Evolutionary conservation across 2,329 filamentous ascomycete species (phyloP).

Genomic region (Coleophoma crateriformis): DNA sequence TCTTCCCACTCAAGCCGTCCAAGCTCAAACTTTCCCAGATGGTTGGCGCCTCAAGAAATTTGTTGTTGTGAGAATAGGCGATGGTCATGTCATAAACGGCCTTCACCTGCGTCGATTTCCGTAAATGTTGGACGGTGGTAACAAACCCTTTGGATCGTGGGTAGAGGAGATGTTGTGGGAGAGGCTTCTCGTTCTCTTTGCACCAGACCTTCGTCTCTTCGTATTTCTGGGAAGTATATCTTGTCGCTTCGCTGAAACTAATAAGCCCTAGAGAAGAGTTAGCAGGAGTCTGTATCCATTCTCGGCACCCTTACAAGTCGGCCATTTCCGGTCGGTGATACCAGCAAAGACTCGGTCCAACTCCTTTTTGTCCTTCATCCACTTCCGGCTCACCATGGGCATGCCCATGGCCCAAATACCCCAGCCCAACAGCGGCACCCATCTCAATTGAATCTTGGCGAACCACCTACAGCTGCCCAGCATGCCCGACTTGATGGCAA

Average conservation of each 20-base stretch:
- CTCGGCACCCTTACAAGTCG: constrained; percentile 44
- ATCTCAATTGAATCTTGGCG: constrained; percentile 52
- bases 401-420: constrained; percentile 61
- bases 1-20: constrained; percentile 30
- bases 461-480: constrained; percentile 57
- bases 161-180: constrained; percentile 53
- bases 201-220: constrained; percentile 47
- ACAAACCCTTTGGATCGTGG: constrained; percentile 57
- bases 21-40: constrained; percentile 48
- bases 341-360: constrained; percentile 51
- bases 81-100: constrained; percentile 52
- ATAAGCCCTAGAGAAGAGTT: constrained; percentile 46
- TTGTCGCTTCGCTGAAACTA: constrained; percentile 58
- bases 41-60: constrained; percentile 40
- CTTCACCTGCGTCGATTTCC: constrained; percentile 42
- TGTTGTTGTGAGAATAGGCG: constrained; percentile 39
- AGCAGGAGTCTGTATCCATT: neutral
- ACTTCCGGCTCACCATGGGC: constrained; percentile 56
- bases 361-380: constrained; percentile 50
- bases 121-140: constrained; percentile 49
- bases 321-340: constrained; percentile 45
- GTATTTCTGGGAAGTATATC: constrained; percentile 49
- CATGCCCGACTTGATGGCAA: constrained; percentile 50
- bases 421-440: constrained; percentile 58
- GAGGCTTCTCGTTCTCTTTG: constrained; percentile 38